phyloP scores from a whole-genome alignment of 352 stramenopile species.

The Saprolegnia parasitica region DNA sequence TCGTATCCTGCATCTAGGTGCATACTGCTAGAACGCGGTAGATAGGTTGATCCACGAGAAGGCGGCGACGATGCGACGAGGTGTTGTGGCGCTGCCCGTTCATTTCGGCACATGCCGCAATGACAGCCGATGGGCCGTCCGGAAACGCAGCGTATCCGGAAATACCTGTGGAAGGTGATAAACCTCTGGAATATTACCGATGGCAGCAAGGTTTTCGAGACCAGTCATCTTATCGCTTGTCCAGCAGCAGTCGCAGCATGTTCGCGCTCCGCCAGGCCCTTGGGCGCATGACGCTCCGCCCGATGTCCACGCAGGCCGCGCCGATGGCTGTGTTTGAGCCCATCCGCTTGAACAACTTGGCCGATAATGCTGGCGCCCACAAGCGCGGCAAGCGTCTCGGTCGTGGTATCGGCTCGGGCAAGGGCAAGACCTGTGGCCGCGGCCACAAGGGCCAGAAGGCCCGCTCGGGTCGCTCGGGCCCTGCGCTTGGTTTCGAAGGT shows the following conservation, averaged over 20 bases:
- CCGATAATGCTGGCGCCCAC: slow-evolving; percentile 80
- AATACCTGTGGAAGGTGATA: background rate
- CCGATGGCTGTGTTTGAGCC: slow-evolving; percentile 5
- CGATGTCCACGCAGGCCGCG: background rate
- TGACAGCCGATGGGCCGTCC: background rate
- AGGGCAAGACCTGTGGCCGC: slow-evolving; percentile 93
- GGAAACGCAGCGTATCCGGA: background rate
- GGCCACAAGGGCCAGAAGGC: slow-evolving; percentile 98
- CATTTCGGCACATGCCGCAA: background rate
- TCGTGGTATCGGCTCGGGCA: slow-evolving; percentile 89
- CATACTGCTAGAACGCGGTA: too few relatives aligned
- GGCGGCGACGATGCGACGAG: too few relatives aligned
- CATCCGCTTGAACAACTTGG: slow-evolving; percentile 80
- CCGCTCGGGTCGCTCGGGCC: slow-evolving; percentile 81
- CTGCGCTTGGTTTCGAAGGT: slow-evolving; percentile 92
- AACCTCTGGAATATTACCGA: background rate
- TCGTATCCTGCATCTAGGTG: too few relatives aligned
- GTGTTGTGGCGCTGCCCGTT: background rate
- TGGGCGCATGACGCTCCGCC: slow-evolving; percentile 2
- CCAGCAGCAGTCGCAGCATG: slow-evolving; percentile 1
- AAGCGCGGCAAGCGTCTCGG: slow-evolving; percentile 89
- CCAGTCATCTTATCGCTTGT: slow-evolving; percentile 4
- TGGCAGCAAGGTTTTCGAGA: background rate
- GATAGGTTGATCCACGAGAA: too few relatives aligned
- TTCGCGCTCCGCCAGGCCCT: slow-evolving; percentile 19